Conservation (phyloP, 164 flowering plant genomes). For the Aristolochia fimbriata region DNA sequence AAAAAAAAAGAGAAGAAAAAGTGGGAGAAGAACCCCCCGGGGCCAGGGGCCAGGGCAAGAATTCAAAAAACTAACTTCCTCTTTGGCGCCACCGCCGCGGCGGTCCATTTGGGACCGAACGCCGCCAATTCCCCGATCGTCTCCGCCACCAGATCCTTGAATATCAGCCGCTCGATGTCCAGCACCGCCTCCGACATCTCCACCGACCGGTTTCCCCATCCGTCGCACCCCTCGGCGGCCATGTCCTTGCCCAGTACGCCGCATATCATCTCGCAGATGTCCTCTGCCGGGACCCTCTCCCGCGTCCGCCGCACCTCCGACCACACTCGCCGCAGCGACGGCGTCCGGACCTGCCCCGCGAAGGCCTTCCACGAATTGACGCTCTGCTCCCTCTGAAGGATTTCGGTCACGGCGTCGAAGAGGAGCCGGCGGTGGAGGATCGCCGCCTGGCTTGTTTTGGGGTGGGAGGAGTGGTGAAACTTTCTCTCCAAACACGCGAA, state of each 20-base stretch:
- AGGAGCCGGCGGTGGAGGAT: constrained; percentile 52
- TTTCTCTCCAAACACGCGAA: constrained; percentile 52
- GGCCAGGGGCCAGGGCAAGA: no score
- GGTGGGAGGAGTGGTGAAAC: constrained; percentile 6
- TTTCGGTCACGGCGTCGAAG: constrained; percentile 62
- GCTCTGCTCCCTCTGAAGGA: constrained; percentile 35
- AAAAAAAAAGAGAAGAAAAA: neutral
- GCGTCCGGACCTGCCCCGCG: constrained; percentile 5
- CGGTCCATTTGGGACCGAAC: constrained; percentile 14
- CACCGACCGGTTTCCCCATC: constrained; percentile 51
- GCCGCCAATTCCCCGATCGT: constrained; percentile 55
- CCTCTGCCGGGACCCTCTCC: constrained; percentile 37
- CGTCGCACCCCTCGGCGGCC: constrained; percentile 32
- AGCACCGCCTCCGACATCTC: constrained; percentile 60
- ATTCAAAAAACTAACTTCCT: constrained; percentile 61
- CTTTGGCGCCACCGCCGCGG: constrained; percentile 20
- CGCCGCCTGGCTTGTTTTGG: constrained; percentile 28
- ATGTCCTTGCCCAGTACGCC: constrained; percentile 58
- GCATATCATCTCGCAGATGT: constrained; percentile 42
- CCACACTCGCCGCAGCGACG: constrained; percentile 41
- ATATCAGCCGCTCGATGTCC: constrained; percentile 74
- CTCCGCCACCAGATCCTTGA: constrained; percentile 78
- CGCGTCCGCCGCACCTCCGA: constrained; percentile 41
- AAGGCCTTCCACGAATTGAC: constrained; percentile 56
- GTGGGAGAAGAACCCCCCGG: neutral